phyloP scores from a whole-genome alignment of 1,284 basidiomycete species.

The Ganoderma multipileum region DNA sequence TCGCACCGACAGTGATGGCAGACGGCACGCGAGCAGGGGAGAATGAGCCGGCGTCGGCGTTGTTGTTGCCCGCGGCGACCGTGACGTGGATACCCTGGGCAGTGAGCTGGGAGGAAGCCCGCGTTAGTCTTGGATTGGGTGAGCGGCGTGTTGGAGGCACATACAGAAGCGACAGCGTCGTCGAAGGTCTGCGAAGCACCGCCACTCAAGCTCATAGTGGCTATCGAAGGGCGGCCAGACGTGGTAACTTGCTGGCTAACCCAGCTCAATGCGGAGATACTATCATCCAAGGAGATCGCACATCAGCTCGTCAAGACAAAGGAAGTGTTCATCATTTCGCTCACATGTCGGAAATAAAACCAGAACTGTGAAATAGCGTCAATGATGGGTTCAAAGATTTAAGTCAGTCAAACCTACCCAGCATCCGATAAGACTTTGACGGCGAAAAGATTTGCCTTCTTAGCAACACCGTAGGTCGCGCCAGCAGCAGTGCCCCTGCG shows the following conservation, averaged over 20 bases:
- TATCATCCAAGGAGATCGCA: not conserved
- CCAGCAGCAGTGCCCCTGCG: conserved; percentile 59
- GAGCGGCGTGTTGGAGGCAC: conserved; percentile 5
- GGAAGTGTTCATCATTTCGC: conserved; percentile 6
- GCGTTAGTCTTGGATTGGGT: not conserved
- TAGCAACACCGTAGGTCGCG: conserved; percentile 72
- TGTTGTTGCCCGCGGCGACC: conserved; percentile 39
- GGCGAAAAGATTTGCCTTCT: conserved; percentile 69
- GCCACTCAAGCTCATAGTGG: conserved; percentile 78
- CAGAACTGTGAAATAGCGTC: conserved; percentile 62
- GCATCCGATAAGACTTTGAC: conserved; percentile 77
- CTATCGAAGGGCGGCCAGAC: conserved; percentile 65
- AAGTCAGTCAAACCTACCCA: conserved; percentile 46
- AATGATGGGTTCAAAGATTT: conserved; percentile 43
- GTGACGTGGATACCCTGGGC: conserved; percentile 43
- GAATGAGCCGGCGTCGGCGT: conserved; percentile 28
- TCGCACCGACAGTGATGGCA: conserved; percentile 67
- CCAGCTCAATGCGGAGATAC: conserved; percentile 54
- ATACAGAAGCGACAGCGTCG: conserved; percentile 56
- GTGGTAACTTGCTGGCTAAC: conserved; percentile 50
- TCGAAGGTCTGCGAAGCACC: conserved; percentile 68
- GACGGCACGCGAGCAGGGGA: conserved; percentile 48
- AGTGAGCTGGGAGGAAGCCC: conserved; percentile 19
- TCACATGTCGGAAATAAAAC: conserved; percentile 33
- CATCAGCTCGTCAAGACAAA: conserved; percentile 37